Base-by-base conservation (phyloP, 768 basidiomycete genomes). In the Cystobasidium ongulense region DNA sequence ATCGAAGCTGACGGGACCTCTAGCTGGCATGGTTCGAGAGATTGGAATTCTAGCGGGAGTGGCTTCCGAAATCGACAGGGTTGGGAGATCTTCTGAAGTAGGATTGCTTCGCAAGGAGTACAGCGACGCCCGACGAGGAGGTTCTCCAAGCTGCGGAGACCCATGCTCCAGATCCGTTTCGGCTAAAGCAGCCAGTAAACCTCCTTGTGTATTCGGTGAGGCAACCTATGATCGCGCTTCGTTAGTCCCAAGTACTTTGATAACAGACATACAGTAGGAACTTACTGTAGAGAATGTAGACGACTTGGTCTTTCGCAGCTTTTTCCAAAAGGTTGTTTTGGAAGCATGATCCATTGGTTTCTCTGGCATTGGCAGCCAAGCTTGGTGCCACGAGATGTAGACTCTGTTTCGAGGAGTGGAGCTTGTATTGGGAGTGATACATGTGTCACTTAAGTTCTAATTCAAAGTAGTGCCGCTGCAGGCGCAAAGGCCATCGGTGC, bases 231-330 rank as follows among this genome's bases (percentile, higher is more conserved):
- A 50, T 50, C 46, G 18, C n/a, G n/a, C n/a, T n/a, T n/a, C n/a
- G n/a, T n/a, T n/a, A n/a, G n/a, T n/a, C n/a, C n/a, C n/a, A n/a
- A n/a, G n/a, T n/a, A n/a, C n/a, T n/a, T n/a, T n/a, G n/a, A n/a
- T n/a, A n/a, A n/a, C n/a, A n/a, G n/a, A 21, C 46, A 50, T 21
- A 39, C 46, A 50, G 5, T 13, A 15, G 27, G n/a, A n/a, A n/a
- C 43, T 13, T 13, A 46, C 43, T 46, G 43, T n/a, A 46, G n/a
- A 13, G 11, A 29, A 27, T 4, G 25, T 59, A 5, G 29, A 27
- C 8, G 57, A 59, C 57, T 59, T 59, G 57, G 57, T 29, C 33
- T 59, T 59, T 29, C 57, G 57, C 25, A 59, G 27, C 57, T 59
- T 59, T 27, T 59, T 59, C 57, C 57, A 59, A 59, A 59, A 59